These are phyloP conservation scores for Rhizopus microsporus DNA, from an alignment of 371 early-diverging fungal genomes.

Conservation along the genomic window DNA sequence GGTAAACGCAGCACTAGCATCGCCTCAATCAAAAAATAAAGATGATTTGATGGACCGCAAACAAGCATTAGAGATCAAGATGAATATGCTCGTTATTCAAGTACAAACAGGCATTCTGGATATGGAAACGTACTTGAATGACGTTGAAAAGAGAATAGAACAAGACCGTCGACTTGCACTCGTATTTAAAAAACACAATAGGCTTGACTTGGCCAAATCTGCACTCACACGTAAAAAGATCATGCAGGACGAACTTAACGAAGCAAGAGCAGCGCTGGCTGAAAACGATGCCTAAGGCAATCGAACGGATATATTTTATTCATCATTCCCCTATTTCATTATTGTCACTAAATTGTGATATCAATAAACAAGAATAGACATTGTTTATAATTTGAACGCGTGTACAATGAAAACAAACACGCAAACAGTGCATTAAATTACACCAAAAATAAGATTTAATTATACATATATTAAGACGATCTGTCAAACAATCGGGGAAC, in stretches of 20 bases:
- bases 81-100: constrained; percentile 78
- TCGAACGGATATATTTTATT: no score
- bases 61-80: constrained; percentile 72
- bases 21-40: constrained; percentile 44
- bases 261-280: constrained; percentile 75
- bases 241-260: constrained; percentile 80
- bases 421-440: no score
- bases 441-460: no score
- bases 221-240: constrained; percentile 73
- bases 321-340: no score
- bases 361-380: no score
- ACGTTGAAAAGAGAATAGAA: constrained; percentile 59
- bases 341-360: no score
- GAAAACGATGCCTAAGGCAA: constrained; percentile 3
- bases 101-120: constrained; percentile 77
- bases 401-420: no score
- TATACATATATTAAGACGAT: no score
- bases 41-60: constrained; percentile 72
- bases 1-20: constrained; percentile 51
- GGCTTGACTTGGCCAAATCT: constrained; percentile 67
- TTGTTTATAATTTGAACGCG: no score
- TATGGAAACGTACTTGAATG: constrained; percentile 68
- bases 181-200: constrained; percentile 64
- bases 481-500: no score
- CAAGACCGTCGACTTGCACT: constrained; percentile 70